Evolutionary conservation across 78 protist genomes (phyloP).

Genomic region (Speleostelium caveatum): DNA sequence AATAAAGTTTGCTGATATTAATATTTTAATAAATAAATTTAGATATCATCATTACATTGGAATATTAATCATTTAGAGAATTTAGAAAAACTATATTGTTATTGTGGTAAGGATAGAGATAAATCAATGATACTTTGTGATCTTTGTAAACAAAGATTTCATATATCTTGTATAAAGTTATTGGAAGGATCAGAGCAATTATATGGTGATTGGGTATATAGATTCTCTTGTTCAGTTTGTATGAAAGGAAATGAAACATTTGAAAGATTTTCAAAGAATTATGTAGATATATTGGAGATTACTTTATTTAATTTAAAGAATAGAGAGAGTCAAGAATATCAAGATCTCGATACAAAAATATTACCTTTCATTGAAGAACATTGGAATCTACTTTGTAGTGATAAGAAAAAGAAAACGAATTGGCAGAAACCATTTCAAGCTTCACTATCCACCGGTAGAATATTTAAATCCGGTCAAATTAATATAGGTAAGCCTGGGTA

Average conservation of each 20-base stretch:
- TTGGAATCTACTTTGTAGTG: conserved; percentile 71
- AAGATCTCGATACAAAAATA: conserved; percentile 34
- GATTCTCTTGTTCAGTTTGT: conserved; percentile 65
- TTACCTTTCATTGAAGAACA: conserved; percentile 53
- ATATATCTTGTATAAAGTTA: conserved; percentile 27
- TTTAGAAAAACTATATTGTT: conserved; percentile 50
- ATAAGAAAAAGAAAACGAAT: conserved; percentile 67
- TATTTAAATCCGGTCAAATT: conserved; percentile 42
- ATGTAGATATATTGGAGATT: conserved; percentile 66
- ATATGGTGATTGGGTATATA: conserved; percentile 70
- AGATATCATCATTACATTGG: conserved; percentile 52
- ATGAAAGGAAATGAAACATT: conserved; percentile 28
- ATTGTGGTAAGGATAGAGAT: conserved; percentile 56
- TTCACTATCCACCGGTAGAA: conserved; percentile 38
- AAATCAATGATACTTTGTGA: conserved; percentile 54
- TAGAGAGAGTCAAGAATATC: background rate
- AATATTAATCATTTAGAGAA: conserved; percentile 41
- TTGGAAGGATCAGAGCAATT: conserved; percentile 53
- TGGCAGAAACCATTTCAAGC: conserved; percentile 61
- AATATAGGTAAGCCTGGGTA: conserved; percentile 8
- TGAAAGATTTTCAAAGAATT: conserved; percentile 73
- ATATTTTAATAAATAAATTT: too few relatives aligned
- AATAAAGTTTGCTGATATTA: background rate
- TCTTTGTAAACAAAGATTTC: conserved; percentile 52
- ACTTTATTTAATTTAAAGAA: conserved; percentile 21